Base-by-base conservation (phyloP, 225 moss, liverwort and hornwort species). In the Antitrichia curtipendula region DNA sequence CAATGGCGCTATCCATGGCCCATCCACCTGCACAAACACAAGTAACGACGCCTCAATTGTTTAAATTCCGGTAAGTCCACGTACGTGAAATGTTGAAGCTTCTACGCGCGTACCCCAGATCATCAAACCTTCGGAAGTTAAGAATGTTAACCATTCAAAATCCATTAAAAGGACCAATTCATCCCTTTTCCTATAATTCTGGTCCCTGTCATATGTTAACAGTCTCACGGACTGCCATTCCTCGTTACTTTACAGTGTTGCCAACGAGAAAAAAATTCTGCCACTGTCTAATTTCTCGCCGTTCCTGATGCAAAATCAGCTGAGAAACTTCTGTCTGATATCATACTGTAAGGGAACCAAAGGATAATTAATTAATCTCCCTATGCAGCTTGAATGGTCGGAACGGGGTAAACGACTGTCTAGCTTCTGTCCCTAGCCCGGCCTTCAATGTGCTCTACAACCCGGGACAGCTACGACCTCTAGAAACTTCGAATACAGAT, bases 1-100 rank as follows among this genome's bases (percentile, higher is more conserved):
- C 63, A 96, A 73, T 65, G 91, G 89, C 78, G 91, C 88, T 58
- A 83, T 85, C 89, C 89, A 91, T 29, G 73, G 57, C 58, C 63
- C 72, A 45, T 60, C 82, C 18, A 66, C 86, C 89, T 89, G 38
- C 81, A 85, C 88, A 80, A 32, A 6, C 8, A 45, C n/a, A 45
- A 12, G 1, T 3, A 64, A 49, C 2, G 23, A 36, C 10, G 49
- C 28, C 58, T 78, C 11, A 40, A 11, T 45, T 52, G 31, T 38
- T 49, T 23, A 4, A 50, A 16, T 50, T 59, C 70, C n/a, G 57
- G 28, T 28, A 8, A 27, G 57, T 45, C n/a, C n/a, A n/a, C n/a
- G 57, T 27, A 27, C 47, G 13, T 16, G 21, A 56, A 54, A 36
- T 81, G 22, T 31, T 61, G 6, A 32, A 28, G 19, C 41, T 41